Conservation (phyloP, 2,329 filamentous ascomycete species). For the Pestalotiopsis sp. region DNA sequence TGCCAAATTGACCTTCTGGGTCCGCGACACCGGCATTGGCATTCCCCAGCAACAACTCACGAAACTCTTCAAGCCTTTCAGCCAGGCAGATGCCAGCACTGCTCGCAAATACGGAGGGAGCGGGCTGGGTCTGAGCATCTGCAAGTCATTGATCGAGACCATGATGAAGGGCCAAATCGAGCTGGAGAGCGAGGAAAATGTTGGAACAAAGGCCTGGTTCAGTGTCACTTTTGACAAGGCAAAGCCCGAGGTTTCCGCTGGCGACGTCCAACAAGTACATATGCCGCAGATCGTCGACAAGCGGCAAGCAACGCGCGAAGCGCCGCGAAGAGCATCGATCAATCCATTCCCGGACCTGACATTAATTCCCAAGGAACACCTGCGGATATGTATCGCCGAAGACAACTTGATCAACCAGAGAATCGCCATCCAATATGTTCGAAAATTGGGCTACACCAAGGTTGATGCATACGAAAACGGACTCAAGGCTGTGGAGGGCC, state of each 20-base stretch:
- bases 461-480: slow-evolving; percentile 92
- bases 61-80: slow-evolving; percentile 90
- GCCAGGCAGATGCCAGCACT: slow-evolving; percentile 88
- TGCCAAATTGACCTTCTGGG: slow-evolving; percentile 80
- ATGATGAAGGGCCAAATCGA: slow-evolving; percentile 88
- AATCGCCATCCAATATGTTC: slow-evolving; percentile 89
- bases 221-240: slow-evolving; percentile 86
- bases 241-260: slow-evolving; percentile 59
- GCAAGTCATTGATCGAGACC: slow-evolving; percentile 90
- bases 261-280: slow-evolving; percentile 49
- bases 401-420: slow-evolving; percentile 95
- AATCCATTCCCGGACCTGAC: slow-evolving; percentile 67
- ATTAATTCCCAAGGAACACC: slow-evolving; percentile 72
- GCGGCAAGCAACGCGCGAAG: slow-evolving; percentile 26
- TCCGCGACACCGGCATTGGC: slow-evolving; percentile 88
- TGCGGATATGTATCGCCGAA: slow-evolving; percentile 91
- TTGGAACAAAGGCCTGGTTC: slow-evolving; percentile 76
- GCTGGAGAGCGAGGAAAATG: slow-evolving; percentile 74
- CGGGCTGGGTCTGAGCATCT: slow-evolving; percentile 88
- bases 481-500: slow-evolving; percentile 81
- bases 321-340: slow-evolving; percentile 41
- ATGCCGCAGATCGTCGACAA: slow-evolving; percentile 44
- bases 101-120: slow-evolving; percentile 91
- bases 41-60: slow-evolving; percentile 81
- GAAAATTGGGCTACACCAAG: slow-evolving; percentile 77